These are phyloP conservation scores for Podosphaera fusca DNA, from an alignment of 2,329 filamentous ascomycete genomes.

Conservation along the genomic window DNA sequence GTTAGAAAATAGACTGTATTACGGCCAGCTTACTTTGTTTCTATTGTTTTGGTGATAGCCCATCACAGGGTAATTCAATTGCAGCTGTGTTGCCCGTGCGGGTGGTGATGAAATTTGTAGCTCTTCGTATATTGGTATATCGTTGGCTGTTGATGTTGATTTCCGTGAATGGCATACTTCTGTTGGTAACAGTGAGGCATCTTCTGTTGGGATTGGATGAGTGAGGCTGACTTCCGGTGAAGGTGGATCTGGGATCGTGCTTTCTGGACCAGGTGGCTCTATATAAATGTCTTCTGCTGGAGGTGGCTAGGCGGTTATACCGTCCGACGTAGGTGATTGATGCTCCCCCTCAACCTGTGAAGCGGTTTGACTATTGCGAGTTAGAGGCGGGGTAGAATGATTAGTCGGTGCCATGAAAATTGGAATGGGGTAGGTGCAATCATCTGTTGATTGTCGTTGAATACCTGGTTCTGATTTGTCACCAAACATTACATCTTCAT, in stretches of 20 bases:
- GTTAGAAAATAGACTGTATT: too few relatives aligned
- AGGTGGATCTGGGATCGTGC: background rate
- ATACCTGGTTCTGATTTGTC: background rate
- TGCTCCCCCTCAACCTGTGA: background rate
- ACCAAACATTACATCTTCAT: background rate
- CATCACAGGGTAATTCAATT: background rate
- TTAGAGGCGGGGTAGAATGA: background rate
- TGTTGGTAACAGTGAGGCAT: background rate
- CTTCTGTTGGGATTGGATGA: background rate
- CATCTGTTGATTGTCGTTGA: background rate
- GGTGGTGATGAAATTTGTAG: background rate
- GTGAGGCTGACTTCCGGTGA: background rate
- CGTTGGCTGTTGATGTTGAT: background rate
- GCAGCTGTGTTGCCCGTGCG: background rate
- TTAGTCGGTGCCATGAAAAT: background rate
- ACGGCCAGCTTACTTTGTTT: too few relatives aligned
- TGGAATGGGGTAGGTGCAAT: background rate
- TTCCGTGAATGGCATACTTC: background rate
- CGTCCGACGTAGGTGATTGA: background rate
- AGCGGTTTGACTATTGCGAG: too few relatives aligned
- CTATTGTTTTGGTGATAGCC: too few relatives aligned
- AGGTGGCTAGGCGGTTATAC: background rate
- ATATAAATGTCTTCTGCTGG: background rate
- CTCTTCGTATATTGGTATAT: background rate
- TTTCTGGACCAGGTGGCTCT: background rate